phyloP scores from a whole-genome alignment of 1,284 basidiomycete genomes.

The Sporisorium exsertum region DNA sequence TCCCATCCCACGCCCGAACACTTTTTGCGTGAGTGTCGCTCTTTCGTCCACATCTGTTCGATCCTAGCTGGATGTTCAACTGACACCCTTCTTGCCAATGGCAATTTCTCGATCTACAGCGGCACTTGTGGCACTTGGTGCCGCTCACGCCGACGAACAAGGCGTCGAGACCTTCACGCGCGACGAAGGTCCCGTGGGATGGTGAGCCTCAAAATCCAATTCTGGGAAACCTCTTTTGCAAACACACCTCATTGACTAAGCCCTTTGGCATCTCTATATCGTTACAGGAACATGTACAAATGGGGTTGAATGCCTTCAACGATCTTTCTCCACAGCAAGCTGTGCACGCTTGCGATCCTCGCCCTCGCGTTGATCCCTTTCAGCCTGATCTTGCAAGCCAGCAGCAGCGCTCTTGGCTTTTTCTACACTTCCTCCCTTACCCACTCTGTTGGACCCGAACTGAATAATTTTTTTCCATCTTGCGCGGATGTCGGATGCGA shows the following conservation, averaged over 20 bases:
- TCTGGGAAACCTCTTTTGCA: not conserved
- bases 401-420: slow-evolving; percentile 50
- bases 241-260: not conserved
- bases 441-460: slow-evolving; percentile 35
- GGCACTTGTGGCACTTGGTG: slow-evolving; percentile 40
- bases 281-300: slow-evolving; percentile 60
- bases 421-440: slow-evolving; percentile 41
- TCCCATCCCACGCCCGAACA: slow-evolving; percentile 54
- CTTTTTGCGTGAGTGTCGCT: slow-evolving; percentile 45
- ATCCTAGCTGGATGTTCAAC: not conserved
- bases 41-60: not conserved
- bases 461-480: slow-evolving; percentile 47
- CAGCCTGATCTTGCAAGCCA: slow-evolving; percentile 53
- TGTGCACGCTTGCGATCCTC: slow-evolving; percentile 42
- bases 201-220: slow-evolving; percentile 28
- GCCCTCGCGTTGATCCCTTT: slow-evolving; percentile 39
- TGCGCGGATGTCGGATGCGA: slow-evolving; percentile 55
- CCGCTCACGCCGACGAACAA: slow-evolving; percentile 40
- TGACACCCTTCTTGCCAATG: not conserved
- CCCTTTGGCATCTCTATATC: slow-evolving; percentile 14
- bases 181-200: slow-evolving; percentile 52
- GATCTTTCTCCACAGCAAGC: slow-evolving; percentile 38
- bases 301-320: slow-evolving; percentile 38
- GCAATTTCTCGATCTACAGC: slow-evolving; percentile 11
- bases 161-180: slow-evolving; percentile 28